Conservation (phyloP, 2,329 filamentous ascomycete genomes). For the Bisporella sp. region DNA sequence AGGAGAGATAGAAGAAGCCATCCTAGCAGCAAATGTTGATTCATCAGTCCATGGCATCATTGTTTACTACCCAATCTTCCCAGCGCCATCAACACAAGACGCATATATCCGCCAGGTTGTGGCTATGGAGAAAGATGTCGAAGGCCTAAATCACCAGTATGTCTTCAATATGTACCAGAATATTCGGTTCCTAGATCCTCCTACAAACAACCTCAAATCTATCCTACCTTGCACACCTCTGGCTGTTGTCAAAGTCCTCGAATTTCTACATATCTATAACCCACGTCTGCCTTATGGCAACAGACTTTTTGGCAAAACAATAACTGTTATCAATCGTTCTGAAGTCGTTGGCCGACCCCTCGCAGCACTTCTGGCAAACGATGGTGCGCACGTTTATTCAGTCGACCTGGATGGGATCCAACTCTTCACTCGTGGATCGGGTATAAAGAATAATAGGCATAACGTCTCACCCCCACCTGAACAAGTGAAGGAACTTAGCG, state of each 20-base stretch:
- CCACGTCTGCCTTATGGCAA: conserved; percentile 88
- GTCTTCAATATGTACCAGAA: conserved; percentile 99
- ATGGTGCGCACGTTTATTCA: conserved; percentile 91
- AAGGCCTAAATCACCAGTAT: conserved; percentile 88
- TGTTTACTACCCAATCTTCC: conserved; percentile 97
- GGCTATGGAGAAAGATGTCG: conserved; percentile 84
- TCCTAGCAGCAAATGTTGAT: conserved; percentile 80
- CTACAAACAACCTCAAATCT: conserved; percentile 73
- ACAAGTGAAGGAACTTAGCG: conserved; percentile 69
- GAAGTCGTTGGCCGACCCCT: conserved; percentile 93
- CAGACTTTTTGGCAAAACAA: conserved; percentile 84
- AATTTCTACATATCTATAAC: conserved; percentile 95
- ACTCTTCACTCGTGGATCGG: conserved; percentile 82
- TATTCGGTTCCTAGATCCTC: conserved; percentile 82
- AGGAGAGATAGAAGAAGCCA: conserved; percentile 82
- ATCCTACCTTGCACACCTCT: conserved; percentile 94
- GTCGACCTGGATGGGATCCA: conserved; percentile 90
- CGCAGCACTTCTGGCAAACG: conserved; percentile 88
- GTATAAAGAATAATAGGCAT: conserved; percentile 78
- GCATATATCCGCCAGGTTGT: conserved; percentile 95
- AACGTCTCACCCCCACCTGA: conserved; percentile 64
- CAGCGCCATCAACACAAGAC: conserved; percentile 72
- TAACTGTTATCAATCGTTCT: conserved; percentile 92
- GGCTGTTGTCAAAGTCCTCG: conserved; percentile 93
- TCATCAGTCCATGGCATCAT: conserved; percentile 76